A percentile compares a stretch with the other conserved stretches of the same genome.
Conservation (phyloP, 2,329 filamentous ascomycete genomes). For the Talaromyces sp. region DNA sequence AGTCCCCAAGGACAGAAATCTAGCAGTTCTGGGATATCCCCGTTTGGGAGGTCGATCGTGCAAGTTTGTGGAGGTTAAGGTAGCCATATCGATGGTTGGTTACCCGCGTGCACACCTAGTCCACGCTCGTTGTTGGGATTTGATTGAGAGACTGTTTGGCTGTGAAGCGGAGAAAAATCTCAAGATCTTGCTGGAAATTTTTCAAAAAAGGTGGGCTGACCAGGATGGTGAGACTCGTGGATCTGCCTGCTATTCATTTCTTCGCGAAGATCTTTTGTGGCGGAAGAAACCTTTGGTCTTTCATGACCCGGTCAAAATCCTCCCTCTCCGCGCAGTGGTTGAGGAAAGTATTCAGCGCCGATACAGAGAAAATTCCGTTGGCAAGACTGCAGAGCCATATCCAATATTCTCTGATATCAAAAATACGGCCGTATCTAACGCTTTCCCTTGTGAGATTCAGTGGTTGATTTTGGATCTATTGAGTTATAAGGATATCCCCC, state of each 20-base stretch:
- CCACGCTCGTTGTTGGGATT: no score
- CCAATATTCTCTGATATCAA: slow-evolving; percentile 7
- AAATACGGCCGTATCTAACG: slow-evolving; percentile 14
- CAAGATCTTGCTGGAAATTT: no score
- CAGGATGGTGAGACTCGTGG: no score
- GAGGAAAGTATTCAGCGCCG: slow-evolving; percentile 9
- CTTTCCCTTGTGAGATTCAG: slow-evolving; percentile 24
- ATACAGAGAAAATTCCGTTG: not conserved
- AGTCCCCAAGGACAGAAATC: slow-evolving; percentile 5
- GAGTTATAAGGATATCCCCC: slow-evolving; percentile 6
- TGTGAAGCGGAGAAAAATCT: no score
- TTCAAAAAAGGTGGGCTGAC: no score
- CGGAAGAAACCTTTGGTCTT: no score
- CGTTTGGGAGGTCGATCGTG: not conserved
- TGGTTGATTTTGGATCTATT: slow-evolving; percentile 9
- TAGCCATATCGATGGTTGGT: not conserved
- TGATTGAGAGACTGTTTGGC: no score
- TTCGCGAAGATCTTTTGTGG: no score
- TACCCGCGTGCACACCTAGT: no score
- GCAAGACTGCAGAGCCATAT: not conserved
- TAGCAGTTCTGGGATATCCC: slow-evolving; percentile 1
- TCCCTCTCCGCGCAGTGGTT: slow-evolving; percentile 6
- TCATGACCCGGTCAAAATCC: no score
- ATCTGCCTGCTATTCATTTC: no score
- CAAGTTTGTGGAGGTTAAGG: no score